Conservation (phyloP, 768 basidiomycete species). For the Hericium rajendrae region DNA sequence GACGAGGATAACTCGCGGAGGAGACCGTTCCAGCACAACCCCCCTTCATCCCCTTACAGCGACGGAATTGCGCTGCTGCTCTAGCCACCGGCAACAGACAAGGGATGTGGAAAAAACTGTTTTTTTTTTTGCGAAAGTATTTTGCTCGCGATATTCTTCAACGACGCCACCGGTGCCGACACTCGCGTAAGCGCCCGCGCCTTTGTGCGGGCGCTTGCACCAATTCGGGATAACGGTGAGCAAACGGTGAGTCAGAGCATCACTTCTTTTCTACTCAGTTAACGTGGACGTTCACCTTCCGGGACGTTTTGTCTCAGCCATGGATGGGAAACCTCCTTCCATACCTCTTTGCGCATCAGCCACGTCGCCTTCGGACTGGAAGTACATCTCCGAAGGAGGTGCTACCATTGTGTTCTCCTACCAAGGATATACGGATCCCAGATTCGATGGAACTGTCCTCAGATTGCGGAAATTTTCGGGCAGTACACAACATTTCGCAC, state of each 20-base stretch:
- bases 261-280: background rate
- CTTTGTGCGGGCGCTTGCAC: too few species aligned
- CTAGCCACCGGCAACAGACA: too few species aligned
- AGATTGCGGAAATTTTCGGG: slow-evolving; percentile 56
- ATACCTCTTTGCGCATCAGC: slow-evolving; percentile 7
- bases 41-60: too few species aligned
- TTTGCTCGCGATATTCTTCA: too few species aligned
- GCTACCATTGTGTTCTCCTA: slow-evolving; percentile 87
- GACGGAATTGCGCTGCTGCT: too few species aligned
- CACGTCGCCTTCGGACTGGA: slow-evolving; percentile 49
- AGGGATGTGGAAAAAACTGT: too few species aligned
- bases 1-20: too few species aligned
- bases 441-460: slow-evolving; percentile 58
- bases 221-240: too few species aligned
- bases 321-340: background rate
- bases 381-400: slow-evolving; percentile 87
- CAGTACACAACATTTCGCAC: background rate
- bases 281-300: background rate
- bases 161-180: too few species aligned
- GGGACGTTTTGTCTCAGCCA: background rate
- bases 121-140: too few species aligned
- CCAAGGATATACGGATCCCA: slow-evolving; percentile 38
- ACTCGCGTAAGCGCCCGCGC: too few species aligned
- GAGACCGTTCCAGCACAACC: too few species aligned
- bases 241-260: background rate